phyloP scores from a whole-genome alignment of 2,329 filamentous ascomycete genomes.

The Alternaria gansuensis region DNA sequence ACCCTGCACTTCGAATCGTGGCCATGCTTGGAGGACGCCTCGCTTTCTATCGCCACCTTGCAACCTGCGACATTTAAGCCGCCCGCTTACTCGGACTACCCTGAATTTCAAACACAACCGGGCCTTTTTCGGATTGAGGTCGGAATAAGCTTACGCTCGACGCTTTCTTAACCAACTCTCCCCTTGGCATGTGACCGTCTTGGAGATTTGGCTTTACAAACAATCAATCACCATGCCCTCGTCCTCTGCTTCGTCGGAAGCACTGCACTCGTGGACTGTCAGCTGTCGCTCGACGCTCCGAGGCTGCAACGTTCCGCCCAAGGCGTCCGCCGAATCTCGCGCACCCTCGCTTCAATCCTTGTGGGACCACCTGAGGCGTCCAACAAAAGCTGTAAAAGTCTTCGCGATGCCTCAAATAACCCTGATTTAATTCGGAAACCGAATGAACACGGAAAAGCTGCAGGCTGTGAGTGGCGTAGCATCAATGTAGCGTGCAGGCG shows the following conservation, averaged over 20 bases:
- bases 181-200: neutral
- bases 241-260: neutral
- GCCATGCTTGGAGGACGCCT: neutral
- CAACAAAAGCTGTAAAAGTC: constrained; percentile 1
- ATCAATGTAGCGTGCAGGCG: neutral
- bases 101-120: neutral
- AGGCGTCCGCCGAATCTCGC: constrained; percentile 2
- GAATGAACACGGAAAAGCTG: neutral
- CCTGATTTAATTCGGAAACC: constrained; percentile 5
- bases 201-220: neutral
- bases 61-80: neutral
- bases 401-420: neutral
- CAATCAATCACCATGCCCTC: neutral
- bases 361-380: constrained; percentile 3
- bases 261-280: neutral
- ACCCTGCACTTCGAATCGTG: neutral
- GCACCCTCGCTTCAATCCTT: constrained; percentile 7
- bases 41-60: neutral
- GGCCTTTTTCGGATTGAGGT: neutral
- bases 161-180: neutral
- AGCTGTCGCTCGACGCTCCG: neutral
- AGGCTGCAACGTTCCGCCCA: neutral
- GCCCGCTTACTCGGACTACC: neutral
- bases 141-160: neutral
- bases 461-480: constrained; percentile 5